Conservation (phyloP, 2,329 filamentous ascomycete species). For the Trichoderma afroharzianum region DNA sequence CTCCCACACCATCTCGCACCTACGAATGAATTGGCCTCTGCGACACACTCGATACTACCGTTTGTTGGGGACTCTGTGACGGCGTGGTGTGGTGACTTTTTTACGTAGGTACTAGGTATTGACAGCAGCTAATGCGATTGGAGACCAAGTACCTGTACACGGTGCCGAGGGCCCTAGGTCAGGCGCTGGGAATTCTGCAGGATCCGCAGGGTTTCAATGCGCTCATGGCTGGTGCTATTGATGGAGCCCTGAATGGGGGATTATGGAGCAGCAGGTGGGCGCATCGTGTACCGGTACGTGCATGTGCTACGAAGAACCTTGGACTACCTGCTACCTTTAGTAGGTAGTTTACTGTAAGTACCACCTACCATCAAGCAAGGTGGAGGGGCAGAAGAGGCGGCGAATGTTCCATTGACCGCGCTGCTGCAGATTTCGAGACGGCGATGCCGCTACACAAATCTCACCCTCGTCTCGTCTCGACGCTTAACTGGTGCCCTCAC, state of each 20-base stretch:
- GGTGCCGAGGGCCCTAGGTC: background rate
- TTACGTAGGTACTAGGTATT: too few species aligned
- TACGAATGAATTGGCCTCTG: background rate
- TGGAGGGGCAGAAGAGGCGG: background rate
- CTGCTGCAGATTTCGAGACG: background rate
- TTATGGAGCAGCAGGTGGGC: background rate
- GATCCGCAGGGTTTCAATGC: background rate
- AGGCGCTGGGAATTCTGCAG: slow-evolving; percentile 1
- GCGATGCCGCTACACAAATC: background rate
- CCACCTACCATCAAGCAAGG: background rate
- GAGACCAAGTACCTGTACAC: background rate
- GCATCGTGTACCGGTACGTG: background rate
- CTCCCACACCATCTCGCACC: background rate
- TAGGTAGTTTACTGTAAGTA: too few species aligned
- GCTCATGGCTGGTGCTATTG: background rate
- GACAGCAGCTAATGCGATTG: background rate
- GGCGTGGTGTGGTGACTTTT: slow-evolving; percentile 7
- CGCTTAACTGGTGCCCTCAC: background rate
- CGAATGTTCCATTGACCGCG: slow-evolving; percentile 1
- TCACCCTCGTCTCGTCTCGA: background rate
- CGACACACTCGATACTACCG: background rate
- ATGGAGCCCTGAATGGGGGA: background rate
- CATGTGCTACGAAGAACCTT: background rate
- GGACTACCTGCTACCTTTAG: background rate
- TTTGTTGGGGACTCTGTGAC: background rate